Percentiles rank a stretch among this genome's conserved stretches.
Evolutionary conservation across 2,329 filamentous ascomycete species (phyloP).

Genomic region (Penicillium sp.): DNA sequence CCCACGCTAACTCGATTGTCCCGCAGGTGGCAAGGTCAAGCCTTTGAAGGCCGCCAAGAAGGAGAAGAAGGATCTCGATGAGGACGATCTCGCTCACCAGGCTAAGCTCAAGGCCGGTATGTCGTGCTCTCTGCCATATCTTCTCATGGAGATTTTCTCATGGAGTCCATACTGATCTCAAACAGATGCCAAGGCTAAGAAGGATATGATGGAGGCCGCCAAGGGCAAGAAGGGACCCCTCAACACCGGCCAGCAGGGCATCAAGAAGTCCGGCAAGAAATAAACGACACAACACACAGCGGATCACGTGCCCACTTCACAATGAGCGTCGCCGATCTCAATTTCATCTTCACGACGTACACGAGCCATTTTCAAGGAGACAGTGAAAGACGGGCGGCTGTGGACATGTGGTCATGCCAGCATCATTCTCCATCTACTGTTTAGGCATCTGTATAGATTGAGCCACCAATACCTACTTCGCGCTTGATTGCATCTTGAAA

Average conservation of each 20-base stretch:
- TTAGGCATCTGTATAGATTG: constrained; percentile 8
- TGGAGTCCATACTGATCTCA: not conserved
- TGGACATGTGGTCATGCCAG: constrained; percentile 3
- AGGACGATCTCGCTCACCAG: constrained; percentile 80
- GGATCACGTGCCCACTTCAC: not conserved
- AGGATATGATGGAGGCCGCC: constrained; percentile 78
- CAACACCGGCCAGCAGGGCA: constrained; percentile 80
- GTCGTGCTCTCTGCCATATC: constrained; percentile 31
- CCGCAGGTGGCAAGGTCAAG: constrained; percentile 75
- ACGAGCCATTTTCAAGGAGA: constrained; percentile 25
- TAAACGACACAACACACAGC: constrained; percentile 45
- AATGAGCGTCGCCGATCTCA: not conserved
- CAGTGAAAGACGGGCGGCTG: constrained; percentile 10
- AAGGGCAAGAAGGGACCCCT: constrained; percentile 80
- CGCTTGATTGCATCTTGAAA: constrained; percentile 8
- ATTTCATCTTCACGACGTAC: constrained; percentile 20
- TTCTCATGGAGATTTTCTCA: too few species aligned
- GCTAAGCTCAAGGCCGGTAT: constrained; percentile 83
- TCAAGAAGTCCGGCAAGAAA: constrained; percentile 99
- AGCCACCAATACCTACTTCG: constrained; percentile 10
- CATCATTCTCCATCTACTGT: constrained; percentile 1
- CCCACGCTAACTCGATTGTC: constrained; percentile 17
- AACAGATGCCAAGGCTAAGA: constrained; percentile 78
- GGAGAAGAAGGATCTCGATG: constrained; percentile 76
- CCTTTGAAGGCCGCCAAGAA: constrained; percentile 90